phyloP scores from a whole-genome alignment of 495 filamentous ascomycete genomes.

The Trichoderma virens region DNA sequence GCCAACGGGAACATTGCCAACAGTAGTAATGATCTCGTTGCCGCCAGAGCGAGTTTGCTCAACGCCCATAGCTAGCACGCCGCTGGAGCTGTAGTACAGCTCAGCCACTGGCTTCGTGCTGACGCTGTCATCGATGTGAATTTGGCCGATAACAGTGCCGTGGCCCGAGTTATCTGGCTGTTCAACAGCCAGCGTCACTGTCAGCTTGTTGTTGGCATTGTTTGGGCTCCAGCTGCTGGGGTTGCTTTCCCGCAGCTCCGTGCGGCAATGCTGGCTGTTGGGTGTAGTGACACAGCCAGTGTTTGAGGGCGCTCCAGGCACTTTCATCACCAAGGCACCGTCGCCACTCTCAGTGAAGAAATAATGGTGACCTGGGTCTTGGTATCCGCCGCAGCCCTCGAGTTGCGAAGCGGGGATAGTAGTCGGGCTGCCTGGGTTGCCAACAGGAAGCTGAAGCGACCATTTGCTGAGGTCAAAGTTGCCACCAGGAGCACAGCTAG shows the following conservation, averaged over 20 bases:
- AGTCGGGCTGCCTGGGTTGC: constrained; percentile 19
- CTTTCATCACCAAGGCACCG: constrained; percentile 31
- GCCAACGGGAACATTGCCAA: constrained; percentile 24
- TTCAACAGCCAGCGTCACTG: constrained; percentile 19
- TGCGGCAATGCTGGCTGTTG: constrained; percentile 34
- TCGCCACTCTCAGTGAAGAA: constrained; percentile 29
- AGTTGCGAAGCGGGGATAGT: constrained; percentile 23
- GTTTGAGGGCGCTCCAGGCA: constrained; percentile 20
- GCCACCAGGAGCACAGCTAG: constrained; percentile 28
- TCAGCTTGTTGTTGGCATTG: constrained; percentile 25
- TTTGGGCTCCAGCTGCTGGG: constrained; percentile 29
- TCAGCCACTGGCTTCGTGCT: constrained; percentile 31
- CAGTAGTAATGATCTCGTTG: constrained; percentile 19
- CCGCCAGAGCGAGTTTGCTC: constrained; percentile 24
- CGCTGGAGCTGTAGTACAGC: constrained; percentile 26
- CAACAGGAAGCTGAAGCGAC: constrained; percentile 32
- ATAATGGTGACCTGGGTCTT: constrained; percentile 21
- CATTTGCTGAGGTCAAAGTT: constrained; percentile 30
- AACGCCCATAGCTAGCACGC: constrained; percentile 27
- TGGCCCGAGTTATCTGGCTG: constrained; percentile 23
- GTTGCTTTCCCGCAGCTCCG: constrained; percentile 29
- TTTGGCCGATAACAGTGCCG: constrained; percentile 33
- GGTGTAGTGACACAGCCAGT: constrained; percentile 31
- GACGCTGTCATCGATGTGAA: constrained; percentile 25
- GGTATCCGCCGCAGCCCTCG: constrained; percentile 27